Percentiles rank a stretch among this genome's conserved stretches.
Evolutionary conservation across 176 grass and related monocot genomes (phyloP).

Genomic region (Musa schizocarpa): DNA sequence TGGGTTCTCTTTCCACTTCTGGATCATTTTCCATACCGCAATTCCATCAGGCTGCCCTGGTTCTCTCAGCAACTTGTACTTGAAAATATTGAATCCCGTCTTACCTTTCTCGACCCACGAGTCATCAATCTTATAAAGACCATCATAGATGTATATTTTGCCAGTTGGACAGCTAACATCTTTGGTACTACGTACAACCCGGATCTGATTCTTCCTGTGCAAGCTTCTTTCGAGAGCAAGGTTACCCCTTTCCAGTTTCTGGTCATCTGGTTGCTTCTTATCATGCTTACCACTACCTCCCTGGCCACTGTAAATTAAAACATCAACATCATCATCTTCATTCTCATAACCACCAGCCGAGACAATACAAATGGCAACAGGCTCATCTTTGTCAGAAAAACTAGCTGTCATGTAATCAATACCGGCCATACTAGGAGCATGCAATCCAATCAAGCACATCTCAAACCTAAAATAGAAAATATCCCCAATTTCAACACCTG

Average conservation of each 20-base stretch:
- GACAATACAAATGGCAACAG: slow-evolving; percentile 82
- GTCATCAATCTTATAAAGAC: slow-evolving; percentile 72
- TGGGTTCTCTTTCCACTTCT: slow-evolving; percentile 75
- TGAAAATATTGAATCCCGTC: slow-evolving; percentile 55
- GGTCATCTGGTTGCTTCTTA: slow-evolving; percentile 41
- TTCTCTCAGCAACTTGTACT: slow-evolving; percentile 77
- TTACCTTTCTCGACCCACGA: slow-evolving; percentile 80
- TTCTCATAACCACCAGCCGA: slow-evolving; percentile 86
- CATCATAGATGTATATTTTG: slow-evolving; percentile 94
- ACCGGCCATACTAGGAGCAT: slow-evolving; percentile 80
- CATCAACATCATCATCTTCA: slow-evolving; percentile 65
- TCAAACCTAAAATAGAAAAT: slow-evolving; percentile 98
- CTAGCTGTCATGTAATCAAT: slow-evolving; percentile 78
- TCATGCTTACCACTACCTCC: slow-evolving; percentile 63
- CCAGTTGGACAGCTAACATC: slow-evolving; percentile 45
- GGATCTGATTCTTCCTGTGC: slow-evolving; percentile 60
- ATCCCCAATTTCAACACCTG: slow-evolving; percentile 78
- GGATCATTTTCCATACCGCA: slow-evolving; percentile 61
- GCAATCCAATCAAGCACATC: slow-evolving; percentile 67
- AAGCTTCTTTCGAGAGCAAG: slow-evolving; percentile 77
- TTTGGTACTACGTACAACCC: slow-evolving; percentile 72
- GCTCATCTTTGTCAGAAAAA: slow-evolving; percentile 52
- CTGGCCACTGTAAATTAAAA: slow-evolving; percentile 67
- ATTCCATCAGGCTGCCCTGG: slow-evolving; percentile 65
- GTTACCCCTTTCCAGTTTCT: slow-evolving; percentile 89